These are phyloP conservation scores for Paragyromitra xinjiangensis DNA, from an alignment of 495 filamentous ascomycete species.

Conservation along the genomic window DNA sequence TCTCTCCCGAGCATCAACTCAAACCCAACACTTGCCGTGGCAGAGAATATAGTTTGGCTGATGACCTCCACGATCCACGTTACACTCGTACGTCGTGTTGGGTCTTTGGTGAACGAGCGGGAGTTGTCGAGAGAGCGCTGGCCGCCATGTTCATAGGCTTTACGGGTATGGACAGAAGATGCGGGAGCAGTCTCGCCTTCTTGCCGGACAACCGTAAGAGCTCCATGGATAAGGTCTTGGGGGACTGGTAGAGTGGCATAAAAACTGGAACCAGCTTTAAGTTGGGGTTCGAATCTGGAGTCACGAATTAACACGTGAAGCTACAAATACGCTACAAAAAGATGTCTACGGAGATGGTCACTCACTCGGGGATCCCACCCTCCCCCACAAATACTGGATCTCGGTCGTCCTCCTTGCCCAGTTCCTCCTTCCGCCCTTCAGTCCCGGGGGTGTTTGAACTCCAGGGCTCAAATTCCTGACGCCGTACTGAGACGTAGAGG, in stretches of 20 bases:
- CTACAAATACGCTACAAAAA: background rate
- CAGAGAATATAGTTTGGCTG: constrained; percentile 91
- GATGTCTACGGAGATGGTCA: background rate
- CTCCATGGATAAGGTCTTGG: constrained; percentile 59
- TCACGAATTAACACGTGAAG: background rate
- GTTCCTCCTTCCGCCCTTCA: constrained; percentile 27
- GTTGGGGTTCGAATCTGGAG: constrained; percentile 80
- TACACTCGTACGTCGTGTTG: constrained; percentile 63
- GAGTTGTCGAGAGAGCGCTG: constrained; percentile 37
- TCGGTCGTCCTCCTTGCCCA: constrained; percentile 30
- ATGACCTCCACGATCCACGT: constrained; percentile 93
- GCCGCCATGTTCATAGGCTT: constrained; percentile 46
- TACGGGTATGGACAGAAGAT: constrained; percentile 19
- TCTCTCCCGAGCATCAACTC: constrained; percentile 87
- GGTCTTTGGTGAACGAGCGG: constrained; percentile 24
- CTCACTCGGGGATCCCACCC: constrained; percentile 47
- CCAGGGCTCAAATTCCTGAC: constrained; percentile 58
- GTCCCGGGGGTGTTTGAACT: constrained; percentile 41
- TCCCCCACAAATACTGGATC: constrained; percentile 24
- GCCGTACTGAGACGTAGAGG: constrained; percentile 75
- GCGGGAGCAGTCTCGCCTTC: constrained; percentile 61
- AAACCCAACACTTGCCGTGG: constrained; percentile 85
- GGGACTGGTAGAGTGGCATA: constrained; percentile 79
- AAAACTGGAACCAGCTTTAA: constrained; percentile 92
- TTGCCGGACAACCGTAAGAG: constrained; percentile 64